Evolutionary conservation across 2,329 filamentous ascomycete genomes (phyloP).

Genomic region (Colletotrichum melonis): DNA sequence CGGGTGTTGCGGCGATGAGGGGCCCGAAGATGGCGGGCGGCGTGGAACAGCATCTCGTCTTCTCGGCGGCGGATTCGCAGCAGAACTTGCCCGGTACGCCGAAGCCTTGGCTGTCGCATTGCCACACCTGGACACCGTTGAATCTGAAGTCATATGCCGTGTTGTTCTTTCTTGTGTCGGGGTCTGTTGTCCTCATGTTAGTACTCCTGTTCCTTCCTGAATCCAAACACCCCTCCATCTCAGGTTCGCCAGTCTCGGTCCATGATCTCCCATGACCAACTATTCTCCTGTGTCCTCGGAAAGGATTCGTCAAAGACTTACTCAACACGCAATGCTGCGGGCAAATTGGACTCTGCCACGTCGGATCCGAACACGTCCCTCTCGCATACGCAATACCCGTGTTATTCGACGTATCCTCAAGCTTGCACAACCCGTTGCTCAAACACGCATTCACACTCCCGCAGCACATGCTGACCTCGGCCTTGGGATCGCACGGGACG

Average conservation of each 20-base stretch:
- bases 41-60: conserved; percentile 32
- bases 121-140: conserved; percentile 34
- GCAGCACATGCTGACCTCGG: conserved; percentile 35
- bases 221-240: neutral
- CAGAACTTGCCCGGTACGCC: conserved; percentile 30
- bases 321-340: conserved; percentile 27
- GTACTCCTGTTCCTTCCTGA: neutral
- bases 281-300: neutral
- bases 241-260: neutral
- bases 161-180: conserved; percentile 21
- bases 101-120: conserved; percentile 24
- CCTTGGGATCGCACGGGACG: conserved; percentile 31
- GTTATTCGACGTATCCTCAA: conserved; percentile 23
- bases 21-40: conserved; percentile 25
- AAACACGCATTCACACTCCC: conserved; percentile 27
- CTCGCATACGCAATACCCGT: conserved; percentile 31
- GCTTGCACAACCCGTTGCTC: conserved; percentile 32
- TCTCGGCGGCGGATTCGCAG: conserved; percentile 32
- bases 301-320: neutral
- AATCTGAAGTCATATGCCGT: conserved; percentile 26
- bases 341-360: conserved; percentile 31
- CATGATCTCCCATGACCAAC: neutral
- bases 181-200: conserved; percentile 8
- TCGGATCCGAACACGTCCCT: conserved; percentile 31
- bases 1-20: conserved; percentile 24